These are phyloP conservation scores for Scortechinia acanthostroma DNA, from an alignment of 2,329 filamentous ascomycete species.

Conservation along the genomic window DNA sequence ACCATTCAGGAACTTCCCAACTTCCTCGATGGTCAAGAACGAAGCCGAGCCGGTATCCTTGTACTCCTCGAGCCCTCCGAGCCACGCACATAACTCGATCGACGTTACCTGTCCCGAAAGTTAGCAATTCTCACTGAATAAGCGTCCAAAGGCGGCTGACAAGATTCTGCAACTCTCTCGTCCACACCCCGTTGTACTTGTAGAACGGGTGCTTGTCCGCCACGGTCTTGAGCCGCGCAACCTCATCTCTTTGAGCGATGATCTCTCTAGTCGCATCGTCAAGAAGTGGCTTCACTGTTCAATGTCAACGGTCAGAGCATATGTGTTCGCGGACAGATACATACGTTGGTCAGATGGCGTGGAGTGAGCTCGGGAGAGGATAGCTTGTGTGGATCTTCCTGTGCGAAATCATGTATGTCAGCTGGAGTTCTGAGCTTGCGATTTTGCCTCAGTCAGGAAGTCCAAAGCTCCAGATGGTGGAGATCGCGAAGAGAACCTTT, in stretches of 20 bases:
- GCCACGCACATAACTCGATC: constrained; percentile 47
- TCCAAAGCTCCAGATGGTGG: no score
- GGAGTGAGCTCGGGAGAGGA: constrained; percentile 58
- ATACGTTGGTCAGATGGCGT: constrained; percentile 45
- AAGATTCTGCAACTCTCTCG: constrained; percentile 53
- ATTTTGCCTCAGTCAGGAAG: no score
- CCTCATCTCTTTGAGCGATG: constrained; percentile 43
- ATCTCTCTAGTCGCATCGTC: constrained; percentile 40
- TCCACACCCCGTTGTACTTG: constrained; percentile 63
- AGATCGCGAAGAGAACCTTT: no score
- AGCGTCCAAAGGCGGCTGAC: constrained; percentile 21
- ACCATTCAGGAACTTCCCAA: constrained; percentile 51
- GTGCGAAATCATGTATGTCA: no score
- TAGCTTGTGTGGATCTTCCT: constrained; percentile 44
- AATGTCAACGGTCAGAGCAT: neutral
- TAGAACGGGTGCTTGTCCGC: constrained; percentile 64
- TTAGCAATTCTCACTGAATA: neutral
- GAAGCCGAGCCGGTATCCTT: constrained; percentile 27
- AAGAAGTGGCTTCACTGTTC: constrained; percentile 36
- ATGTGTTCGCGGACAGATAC: no score
- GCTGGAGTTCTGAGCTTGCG: no score
- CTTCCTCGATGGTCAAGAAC: constrained; percentile 57
- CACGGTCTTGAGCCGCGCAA: constrained; percentile 42
- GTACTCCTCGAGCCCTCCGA: constrained; percentile 24
- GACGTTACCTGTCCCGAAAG: neutral